Percentiles rank a stretch among this genome's conserved stretches.
Conservation (phyloP, 1,139 yeast species). For the Waltiozyma solani region DNA sequence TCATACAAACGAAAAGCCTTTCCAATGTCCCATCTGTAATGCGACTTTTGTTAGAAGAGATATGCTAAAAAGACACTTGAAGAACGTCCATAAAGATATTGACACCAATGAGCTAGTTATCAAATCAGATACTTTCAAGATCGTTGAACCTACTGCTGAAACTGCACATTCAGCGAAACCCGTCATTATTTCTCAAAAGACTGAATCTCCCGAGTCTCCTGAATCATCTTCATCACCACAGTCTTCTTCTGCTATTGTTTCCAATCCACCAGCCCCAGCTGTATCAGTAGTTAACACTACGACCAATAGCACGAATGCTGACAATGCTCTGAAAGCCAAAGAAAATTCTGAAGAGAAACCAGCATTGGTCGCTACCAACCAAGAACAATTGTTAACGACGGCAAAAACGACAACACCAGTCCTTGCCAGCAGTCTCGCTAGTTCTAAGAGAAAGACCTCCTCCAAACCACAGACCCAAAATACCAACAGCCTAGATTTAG, state of each 20-base stretch:
- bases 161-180: too few species aligned
- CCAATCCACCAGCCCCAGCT: too few species aligned
- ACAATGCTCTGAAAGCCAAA: conserved; percentile 5
- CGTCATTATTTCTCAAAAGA: too few species aligned
- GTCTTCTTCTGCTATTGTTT: too few species aligned
- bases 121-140: neutral
- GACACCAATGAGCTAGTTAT: neutral
- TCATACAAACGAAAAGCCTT: conserved; percentile 79
- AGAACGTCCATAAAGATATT: conserved; percentile 51
- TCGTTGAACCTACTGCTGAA: too few species aligned
- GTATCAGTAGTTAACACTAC: neutral
- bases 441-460: neutral
- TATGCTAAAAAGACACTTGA: conserved; percentile 61
- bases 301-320: neutral
- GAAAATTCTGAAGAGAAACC: neutral
- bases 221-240: too few species aligned
- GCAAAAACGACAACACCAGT: neutral
- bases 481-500: neutral
- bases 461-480: neutral
- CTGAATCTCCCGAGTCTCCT: too few species aligned
- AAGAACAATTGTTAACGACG: too few species aligned
- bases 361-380: too few species aligned
- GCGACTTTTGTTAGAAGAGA: conserved; percentile 73
- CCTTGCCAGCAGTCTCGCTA: too few species aligned
- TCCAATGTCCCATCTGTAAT: conserved; percentile 62